phyloP scores from a whole-genome alignment of 257 asterid genomes.

The Nicotiana knightiana region DNA sequence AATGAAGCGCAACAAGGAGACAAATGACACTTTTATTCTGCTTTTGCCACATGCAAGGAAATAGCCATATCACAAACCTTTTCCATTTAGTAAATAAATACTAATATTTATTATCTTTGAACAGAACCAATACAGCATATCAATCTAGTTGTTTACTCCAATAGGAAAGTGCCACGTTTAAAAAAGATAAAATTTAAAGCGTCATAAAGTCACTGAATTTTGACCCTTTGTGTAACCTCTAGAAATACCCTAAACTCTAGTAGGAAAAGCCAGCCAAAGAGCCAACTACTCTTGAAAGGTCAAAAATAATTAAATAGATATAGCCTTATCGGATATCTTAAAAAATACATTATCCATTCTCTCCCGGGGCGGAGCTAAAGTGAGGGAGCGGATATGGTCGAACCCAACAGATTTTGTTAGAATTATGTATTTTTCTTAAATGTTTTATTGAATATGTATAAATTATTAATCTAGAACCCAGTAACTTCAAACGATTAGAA shows the following conservation, averaged over 20 bases:
- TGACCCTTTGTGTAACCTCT: background rate
- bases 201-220: background rate
- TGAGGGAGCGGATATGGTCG: no score
- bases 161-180: background rate
- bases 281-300: slow-evolving; percentile 13
- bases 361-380: no score
- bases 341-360: slow-evolving; percentile 15
- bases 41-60: background rate
- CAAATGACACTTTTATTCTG: background rate
- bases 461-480: no score
- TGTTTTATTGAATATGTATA: no score
- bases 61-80: background rate
- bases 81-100: background rate
- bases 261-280: background rate
- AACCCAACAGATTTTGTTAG: no score
- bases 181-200: background rate
- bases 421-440: no score
- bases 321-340: background rate
- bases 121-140: background rate
- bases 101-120: background rate
- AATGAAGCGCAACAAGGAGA: background rate
- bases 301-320: background rate
- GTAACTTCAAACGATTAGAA: no score
- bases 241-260: background rate
- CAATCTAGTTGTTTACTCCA: no score